These are phyloP conservation scores for Mortierella sp. DNA, from an alignment of 371 early-diverging fungal genomes.

Conservation along the genomic window DNA sequence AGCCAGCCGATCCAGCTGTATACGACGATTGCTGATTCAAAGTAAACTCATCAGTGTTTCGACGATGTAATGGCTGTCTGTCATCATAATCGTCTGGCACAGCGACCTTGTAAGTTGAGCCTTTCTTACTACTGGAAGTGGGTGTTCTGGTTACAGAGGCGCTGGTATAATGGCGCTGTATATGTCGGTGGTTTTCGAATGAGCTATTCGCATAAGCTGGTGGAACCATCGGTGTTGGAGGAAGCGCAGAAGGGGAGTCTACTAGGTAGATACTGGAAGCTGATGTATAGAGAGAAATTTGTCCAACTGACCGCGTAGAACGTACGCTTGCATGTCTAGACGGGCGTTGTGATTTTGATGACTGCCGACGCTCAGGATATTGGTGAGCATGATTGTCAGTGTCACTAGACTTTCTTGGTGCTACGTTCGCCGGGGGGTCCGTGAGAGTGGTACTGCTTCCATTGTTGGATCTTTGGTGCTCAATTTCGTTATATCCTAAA, in stretches of 20 bases:
- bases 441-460: slow-evolving; percentile 2
- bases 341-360: slow-evolving; percentile 8
- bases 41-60: background rate
- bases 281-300: slow-evolving; percentile 24
- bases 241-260: slow-evolving; percentile 23
- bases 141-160: background rate
- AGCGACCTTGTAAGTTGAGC: slow-evolving; percentile 18
- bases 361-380: slow-evolving; percentile 6
- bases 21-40: slow-evolving; percentile 4
- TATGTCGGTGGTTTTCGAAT: background rate
- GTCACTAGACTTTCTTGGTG: slow-evolving; percentile 18
- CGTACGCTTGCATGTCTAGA: slow-evolving; percentile 16
- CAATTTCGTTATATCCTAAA: background rate
- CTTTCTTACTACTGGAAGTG: slow-evolving; percentile 11
- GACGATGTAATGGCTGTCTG: slow-evolving; percentile 29
- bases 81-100: slow-evolving; percentile 48
- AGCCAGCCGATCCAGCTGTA: slow-evolving; percentile 10
- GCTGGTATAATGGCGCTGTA: slow-evolving; percentile 7
- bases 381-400: slow-evolving; percentile 1
- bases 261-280: slow-evolving; percentile 26
- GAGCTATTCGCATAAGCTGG: slow-evolving; percentile 11
- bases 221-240: slow-evolving; percentile 37
- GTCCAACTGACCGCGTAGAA: slow-evolving; percentile 23
- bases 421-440: background rate
- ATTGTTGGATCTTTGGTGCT: background rate